Percentiles rank a stretch among this genome's conserved stretches.
phyloP scores from a whole-genome alignment of 768 basidiomycete genomes.

The Symmetrospora coprosmae region DNA sequence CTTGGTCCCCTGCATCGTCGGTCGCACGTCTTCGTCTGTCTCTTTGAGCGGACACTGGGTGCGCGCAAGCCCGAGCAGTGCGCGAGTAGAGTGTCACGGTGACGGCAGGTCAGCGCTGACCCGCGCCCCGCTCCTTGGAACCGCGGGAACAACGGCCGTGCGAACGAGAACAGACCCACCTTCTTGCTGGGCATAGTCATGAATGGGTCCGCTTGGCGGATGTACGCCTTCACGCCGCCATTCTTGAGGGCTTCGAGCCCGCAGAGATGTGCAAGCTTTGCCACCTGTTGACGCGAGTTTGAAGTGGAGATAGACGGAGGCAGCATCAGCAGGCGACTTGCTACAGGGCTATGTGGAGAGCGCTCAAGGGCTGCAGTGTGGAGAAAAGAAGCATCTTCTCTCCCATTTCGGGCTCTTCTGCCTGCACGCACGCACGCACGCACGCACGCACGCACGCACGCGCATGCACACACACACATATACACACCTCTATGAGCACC shows the following conservation, averaged over 20 bases:
- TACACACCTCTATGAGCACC: slow-evolving; percentile 10
- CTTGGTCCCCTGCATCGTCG: slow-evolving; percentile 4
- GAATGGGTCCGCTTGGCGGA: slow-evolving; percentile 6
- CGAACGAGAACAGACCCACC: not conserved
- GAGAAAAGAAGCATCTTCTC: too few species aligned
- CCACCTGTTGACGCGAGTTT: not conserved
- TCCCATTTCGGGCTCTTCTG: too few species aligned
- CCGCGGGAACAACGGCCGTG: too few species aligned
- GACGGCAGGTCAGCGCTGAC: too few species aligned
- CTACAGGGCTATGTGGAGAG: too few species aligned
- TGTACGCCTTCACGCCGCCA: slow-evolving; percentile 9
- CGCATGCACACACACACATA: too few species aligned
- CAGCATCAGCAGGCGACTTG: not conserved
- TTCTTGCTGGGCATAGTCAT: not conserved
- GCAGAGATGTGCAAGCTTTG: not conserved
- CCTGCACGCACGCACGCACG: too few species aligned
- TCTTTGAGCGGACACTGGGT: slow-evolving; percentile 6
- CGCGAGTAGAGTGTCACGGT: too few species aligned
- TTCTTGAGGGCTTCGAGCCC: slow-evolving; percentile 17
- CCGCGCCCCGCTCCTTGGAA: too few species aligned
- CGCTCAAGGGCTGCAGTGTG: too few species aligned
- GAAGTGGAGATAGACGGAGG: not conserved
- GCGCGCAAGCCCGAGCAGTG: too few species aligned
- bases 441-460: too few species aligned
- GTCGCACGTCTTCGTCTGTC: not conserved